A percentile compares a stretch with the other conserved stretches of the same genome.
Conservation (phyloP, 1,284 basidiomycete species). For the Termitomyces sp. region DNA sequence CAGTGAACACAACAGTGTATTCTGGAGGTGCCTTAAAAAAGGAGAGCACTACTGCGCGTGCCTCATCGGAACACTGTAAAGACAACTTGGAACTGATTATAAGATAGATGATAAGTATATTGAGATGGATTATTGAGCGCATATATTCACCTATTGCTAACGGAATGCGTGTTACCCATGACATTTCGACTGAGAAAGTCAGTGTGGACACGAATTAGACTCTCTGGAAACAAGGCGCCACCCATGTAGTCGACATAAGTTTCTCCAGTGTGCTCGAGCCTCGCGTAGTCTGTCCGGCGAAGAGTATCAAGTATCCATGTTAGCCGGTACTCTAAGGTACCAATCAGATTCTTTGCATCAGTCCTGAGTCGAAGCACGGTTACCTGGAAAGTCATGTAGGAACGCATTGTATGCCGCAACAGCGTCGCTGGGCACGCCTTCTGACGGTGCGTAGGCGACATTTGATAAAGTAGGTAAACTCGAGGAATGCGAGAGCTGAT, state of each 20-base stretch:
- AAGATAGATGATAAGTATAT: constrained; percentile 3
- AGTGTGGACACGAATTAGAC: constrained; percentile 62
- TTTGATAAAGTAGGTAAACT: constrained; percentile 11
- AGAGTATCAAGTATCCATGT: constrained; percentile 69
- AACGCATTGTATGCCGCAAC: constrained; percentile 35
- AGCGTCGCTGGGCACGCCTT: constrained; percentile 24
- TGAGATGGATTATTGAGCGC: constrained; percentile 13
- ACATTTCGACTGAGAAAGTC: constrained; percentile 61
- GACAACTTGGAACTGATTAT: constrained; percentile 63
- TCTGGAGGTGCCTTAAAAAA: constrained; percentile 69
- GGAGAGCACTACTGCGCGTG: constrained; percentile 61
- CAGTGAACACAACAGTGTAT: constrained; percentile 78
- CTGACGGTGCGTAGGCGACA: constrained; percentile 27
- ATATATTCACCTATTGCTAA: constrained; percentile 62
- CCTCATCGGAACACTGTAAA: constrained; percentile 58
- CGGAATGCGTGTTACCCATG: constrained; percentile 78
- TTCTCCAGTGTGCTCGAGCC: constrained; percentile 58
- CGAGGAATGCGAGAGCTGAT: constrained; percentile 8
- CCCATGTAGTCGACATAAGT: constrained; percentile 84
- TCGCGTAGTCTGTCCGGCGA: constrained; percentile 61
- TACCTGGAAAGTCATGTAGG: constrained; percentile 38
- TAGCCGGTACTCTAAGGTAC: constrained; percentile 42
- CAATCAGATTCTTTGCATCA: neutral
- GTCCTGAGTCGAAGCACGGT: neutral
- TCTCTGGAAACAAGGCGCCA: constrained; percentile 68